A percentile compares a stretch with the other conserved stretches of the same genome.
phyloP scores from a whole-genome alignment of 1,139 yeast genomes.

The Diutina rugosa region DNA sequence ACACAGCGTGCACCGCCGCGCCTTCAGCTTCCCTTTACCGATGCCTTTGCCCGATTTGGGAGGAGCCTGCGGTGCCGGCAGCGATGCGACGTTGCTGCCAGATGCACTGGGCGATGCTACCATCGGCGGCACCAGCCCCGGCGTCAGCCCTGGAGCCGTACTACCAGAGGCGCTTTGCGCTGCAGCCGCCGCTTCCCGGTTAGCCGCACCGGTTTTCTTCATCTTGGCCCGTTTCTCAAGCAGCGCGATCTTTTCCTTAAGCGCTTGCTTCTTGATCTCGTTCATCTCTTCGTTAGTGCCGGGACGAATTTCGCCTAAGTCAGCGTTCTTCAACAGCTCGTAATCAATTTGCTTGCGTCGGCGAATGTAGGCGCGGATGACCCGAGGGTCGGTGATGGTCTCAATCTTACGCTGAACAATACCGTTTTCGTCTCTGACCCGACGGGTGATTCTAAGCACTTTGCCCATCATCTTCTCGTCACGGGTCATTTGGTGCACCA shows the following conservation, averaged over 20 bases:
- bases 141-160: neutral
- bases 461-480: conserved; percentile 11
- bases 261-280: conserved; percentile 59
- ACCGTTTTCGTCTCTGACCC: conserved; percentile 76
- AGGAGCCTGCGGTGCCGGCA: conserved; percentile 17
- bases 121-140: neutral
- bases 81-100: conserved; percentile 33
- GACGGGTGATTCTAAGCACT: conserved; percentile 64
- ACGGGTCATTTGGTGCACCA: conserved; percentile 16
- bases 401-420: conserved; percentile 75
- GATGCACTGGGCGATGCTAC: conserved; percentile 16
- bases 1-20: conserved; percentile 85
- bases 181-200: conserved; percentile 27
- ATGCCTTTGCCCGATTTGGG: conserved; percentile 43
- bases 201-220: conserved; percentile 25
- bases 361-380: conserved; percentile 75
- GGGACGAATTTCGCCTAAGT: conserved; percentile 57
- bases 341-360: conserved; percentile 71
- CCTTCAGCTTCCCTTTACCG: conserved; percentile 68
- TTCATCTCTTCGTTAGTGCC: conserved; percentile 83
- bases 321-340: conserved; percentile 39
- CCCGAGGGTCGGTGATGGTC: conserved; percentile 69
- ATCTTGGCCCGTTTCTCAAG: conserved; percentile 55
- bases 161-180: neutral
- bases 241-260: conserved; percentile 78